Conservation (phyloP, 2,329 filamentous ascomycete species). For the Trichophyton simii region DNA sequence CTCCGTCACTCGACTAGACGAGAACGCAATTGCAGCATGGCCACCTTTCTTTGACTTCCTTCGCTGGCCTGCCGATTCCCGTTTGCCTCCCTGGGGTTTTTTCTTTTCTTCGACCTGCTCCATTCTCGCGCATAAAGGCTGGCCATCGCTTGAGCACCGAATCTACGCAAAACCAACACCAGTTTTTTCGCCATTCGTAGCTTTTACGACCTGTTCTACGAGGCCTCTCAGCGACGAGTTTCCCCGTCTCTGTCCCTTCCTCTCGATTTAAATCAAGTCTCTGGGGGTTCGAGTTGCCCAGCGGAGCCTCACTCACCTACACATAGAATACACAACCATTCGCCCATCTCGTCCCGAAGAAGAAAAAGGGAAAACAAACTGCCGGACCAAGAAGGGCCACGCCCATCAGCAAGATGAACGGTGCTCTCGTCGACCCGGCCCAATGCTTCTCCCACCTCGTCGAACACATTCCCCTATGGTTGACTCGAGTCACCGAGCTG, state of each 20-base stretch:
- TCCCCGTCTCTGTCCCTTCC: neutral
- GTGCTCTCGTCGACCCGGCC: constrained; percentile 28
- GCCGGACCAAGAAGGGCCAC: neutral
- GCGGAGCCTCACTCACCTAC: too few relatives aligned
- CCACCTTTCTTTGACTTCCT: neutral
- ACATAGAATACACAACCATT: too few relatives aligned
- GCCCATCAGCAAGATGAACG: neutral
- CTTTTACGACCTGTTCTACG: neutral
- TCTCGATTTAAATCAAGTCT: too few relatives aligned
- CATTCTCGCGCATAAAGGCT: neutral
- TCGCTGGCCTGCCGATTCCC: neutral
- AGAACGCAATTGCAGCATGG: constrained; percentile 2
- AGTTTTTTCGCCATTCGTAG: neutral
- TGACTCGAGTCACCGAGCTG: constrained; percentile 31
- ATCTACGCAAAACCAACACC: neutral
- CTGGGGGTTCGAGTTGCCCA: too few relatives aligned
- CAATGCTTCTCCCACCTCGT: constrained; percentile 34
- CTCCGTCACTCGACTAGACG: neutral
- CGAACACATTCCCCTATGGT: constrained; percentile 36
- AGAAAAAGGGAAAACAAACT: neutral
- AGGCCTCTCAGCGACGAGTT: neutral
- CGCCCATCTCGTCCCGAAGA: neutral
- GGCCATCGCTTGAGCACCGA: neutral
- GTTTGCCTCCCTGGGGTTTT: neutral
- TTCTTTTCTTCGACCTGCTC: neutral